A percentile compares a stretch with the other conserved stretches of the same genome.
Conservation (phyloP, 176 grass and related monocot species). For the Oryza australiensis region DNA sequence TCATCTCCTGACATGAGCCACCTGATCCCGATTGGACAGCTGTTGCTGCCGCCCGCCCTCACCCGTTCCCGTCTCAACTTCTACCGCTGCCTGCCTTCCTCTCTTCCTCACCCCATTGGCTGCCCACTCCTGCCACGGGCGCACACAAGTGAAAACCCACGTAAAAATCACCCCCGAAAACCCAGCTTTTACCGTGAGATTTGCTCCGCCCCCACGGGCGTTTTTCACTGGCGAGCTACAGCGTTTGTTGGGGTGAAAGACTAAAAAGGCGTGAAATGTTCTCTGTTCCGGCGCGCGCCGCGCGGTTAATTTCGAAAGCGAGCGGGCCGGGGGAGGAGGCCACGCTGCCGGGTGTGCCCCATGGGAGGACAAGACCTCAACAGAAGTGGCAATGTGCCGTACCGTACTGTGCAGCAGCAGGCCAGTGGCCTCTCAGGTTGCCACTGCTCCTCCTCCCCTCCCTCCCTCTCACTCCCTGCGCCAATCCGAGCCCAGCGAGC, state of each 20-base stretch:
- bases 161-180: background rate
- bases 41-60: conserved; percentile 39
- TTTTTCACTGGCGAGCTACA: background rate
- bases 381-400: conserved; percentile 52
- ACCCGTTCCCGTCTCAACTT: background rate
- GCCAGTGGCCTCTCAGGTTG: conserved; percentile 45
- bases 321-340: background rate
- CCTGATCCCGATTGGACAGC: conserved; percentile 72
- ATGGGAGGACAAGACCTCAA: conserved; percentile 25
- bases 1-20: conserved; percentile 51
- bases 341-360: conserved; percentile 29
- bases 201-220: background rate
- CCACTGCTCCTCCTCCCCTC: background rate
- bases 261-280: conserved; percentile 35
- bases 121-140: background rate
- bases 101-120: conserved; percentile 18
- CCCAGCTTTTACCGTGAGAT: background rate
- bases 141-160: background rate
- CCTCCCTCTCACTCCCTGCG: background rate
- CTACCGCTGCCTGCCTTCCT: background rate
- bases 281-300: background rate
- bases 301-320: conserved; percentile 35
- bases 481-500: conserved; percentile 35
- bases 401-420: conserved; percentile 8
- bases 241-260: background rate